Evolutionary conservation across 768 basidiomycete genomes (phyloP), one percentile per base, ranked within the genome.

Genomic region (Suillus sp.): DNA sequence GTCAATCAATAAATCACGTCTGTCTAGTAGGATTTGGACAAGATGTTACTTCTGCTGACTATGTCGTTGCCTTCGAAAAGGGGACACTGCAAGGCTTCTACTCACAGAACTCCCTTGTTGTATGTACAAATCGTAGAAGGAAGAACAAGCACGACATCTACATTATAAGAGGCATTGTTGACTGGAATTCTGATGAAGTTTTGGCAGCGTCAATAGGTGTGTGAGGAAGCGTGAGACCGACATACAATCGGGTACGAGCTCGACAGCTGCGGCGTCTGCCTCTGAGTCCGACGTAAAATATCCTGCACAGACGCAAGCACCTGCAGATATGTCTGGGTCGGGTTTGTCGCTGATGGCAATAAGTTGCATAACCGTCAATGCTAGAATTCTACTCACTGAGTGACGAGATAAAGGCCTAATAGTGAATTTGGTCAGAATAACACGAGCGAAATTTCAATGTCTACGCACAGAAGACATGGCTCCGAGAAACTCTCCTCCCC

Each of bases 401-500:
- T 30, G 37, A 61, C 8, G 56, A 40, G 25, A 57, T 57, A 25
- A 57, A 57, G 56, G 56, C 56, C 56, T 57, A 10, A 7, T 30
- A 30, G 10, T 40, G 1, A 27, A 16, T 40, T 38, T 20, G 16
- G 11, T 57, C 38, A 57, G 27, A 30, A 20, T 6, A 20, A 30
- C 25, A 22, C 27, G 4, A 18, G 2, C 25, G 5, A 18, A 20
- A 20, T 20, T 1, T 40, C 27, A 18, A 40, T 27, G 5, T 27
- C 38, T 27, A 37, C 56, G 25, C 56, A 57, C 56, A 40, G 56
- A 38, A 11, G 56, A 57, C 56, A 57, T 57, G 11, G 56, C 56
- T 25, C 56, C 56, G 27, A 27, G 56, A 40, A 57, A 57, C 25
- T 57, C 56, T 57, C 56, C 56, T 11, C 56, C 56, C 25, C 56